Percentiles rank a stretch among this genome's conserved stretches.
phyloP scores from a whole-genome alignment of 495 filamentous ascomycete species.

The Apodospora peruviana region DNA sequence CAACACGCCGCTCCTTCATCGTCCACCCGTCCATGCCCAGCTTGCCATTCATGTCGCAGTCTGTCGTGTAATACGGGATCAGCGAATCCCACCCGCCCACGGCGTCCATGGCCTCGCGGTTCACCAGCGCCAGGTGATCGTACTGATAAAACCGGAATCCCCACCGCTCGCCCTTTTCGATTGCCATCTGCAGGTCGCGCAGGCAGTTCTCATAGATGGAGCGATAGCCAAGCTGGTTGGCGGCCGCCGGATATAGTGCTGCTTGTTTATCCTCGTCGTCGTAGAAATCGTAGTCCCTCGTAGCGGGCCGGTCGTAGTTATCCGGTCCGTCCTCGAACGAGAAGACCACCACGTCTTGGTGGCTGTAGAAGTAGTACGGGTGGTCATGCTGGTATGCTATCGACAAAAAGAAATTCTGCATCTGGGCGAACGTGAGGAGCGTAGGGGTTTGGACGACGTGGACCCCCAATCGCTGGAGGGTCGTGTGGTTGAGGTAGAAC shows the following conservation, averaged over 20 bases:
- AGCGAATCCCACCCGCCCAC: constrained; percentile 56
- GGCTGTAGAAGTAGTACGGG: constrained; percentile 55
- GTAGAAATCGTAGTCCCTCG: constrained; percentile 26
- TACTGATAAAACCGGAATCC: constrained; percentile 50
- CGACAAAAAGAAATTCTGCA: constrained; percentile 58
- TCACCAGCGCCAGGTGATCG: constrained; percentile 53
- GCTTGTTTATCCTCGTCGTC: constrained; percentile 31
- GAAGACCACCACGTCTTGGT: constrained; percentile 53
- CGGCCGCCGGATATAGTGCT: constrained; percentile 20
- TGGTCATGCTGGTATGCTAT: constrained; percentile 51
- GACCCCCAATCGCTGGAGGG: constrained; percentile 48
- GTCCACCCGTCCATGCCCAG: constrained; percentile 47
- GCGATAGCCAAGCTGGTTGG: constrained; percentile 36
- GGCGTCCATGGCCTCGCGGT: constrained; percentile 43
- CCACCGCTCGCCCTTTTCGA: constrained; percentile 33
- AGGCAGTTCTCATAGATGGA: constrained; percentile 47
- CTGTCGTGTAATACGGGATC: constrained; percentile 58
- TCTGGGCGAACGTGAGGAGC: constrained; percentile 55
- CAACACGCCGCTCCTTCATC: constrained; percentile 37
- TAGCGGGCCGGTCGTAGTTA: constrained; percentile 22
- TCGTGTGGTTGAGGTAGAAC: constrained; percentile 55
- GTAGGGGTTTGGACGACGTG: constrained; percentile 53
- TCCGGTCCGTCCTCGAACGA: constrained; percentile 44
- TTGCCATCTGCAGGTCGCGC: constrained; percentile 31
- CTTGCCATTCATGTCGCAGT: constrained; percentile 54